A percentile compares a stretch with the other conserved stretches of the same genome.
phyloP scores from a whole-genome alignment of 2,329 filamentous ascomycete species.

The Didymella pinodella region DNA sequence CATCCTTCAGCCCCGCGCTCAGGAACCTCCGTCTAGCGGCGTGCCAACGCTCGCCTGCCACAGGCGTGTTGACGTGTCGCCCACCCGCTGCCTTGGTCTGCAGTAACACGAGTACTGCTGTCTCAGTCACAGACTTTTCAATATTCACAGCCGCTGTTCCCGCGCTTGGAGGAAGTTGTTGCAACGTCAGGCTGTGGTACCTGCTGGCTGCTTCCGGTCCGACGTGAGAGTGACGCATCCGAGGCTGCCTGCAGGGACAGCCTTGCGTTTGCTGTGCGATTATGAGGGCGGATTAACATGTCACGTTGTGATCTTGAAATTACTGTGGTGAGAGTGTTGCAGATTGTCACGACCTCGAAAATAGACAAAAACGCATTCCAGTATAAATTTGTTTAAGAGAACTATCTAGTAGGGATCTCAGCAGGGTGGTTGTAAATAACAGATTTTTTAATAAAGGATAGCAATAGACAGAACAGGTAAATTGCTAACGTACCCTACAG shows the following conservation, averaged over 20 bases:
- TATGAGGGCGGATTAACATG: no score
- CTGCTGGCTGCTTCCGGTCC: slow-evolving; percentile 4
- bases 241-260: slow-evolving; percentile 4
- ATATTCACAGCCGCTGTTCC: slow-evolving; percentile 5
- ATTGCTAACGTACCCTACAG: no score
- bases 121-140: slow-evolving; percentile 4
- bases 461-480: no score
- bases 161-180: neutral
- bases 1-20: slow-evolving; percentile 32
- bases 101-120: neutral
- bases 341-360: no score
- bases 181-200: slow-evolving; percentile 10
- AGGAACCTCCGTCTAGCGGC: slow-evolving; percentile 18
- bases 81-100: slow-evolving; percentile 2
- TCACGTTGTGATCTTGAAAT: no score
- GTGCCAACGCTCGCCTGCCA: slow-evolving; percentile 3
- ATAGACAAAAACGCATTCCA: no score
- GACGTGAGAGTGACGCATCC: slow-evolving; percentile 4
- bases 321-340: no score
- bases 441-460: no score
- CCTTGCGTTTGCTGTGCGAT: slow-evolving; percentile 3
- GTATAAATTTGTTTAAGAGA: no score
- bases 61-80: slow-evolving; percentile 12
- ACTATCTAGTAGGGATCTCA: no score
- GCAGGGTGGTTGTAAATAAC: no score